phyloP scores from a whole-genome alignment of 2,329 filamentous ascomycete genomes.

The Ophiostoma pallidulum region DNA sequence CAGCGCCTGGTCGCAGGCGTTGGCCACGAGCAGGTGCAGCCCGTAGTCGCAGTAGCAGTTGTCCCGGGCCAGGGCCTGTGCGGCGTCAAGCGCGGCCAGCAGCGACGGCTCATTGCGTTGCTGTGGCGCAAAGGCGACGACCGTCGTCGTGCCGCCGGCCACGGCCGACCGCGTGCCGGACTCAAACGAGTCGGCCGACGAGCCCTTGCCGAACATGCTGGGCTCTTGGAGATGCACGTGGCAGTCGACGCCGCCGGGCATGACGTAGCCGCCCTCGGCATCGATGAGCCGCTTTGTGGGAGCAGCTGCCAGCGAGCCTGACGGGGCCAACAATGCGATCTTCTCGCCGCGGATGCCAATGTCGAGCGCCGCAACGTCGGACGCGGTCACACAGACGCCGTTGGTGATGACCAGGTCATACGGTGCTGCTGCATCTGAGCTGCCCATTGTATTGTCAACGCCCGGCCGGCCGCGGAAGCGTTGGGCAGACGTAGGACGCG shows the following conservation, averaged over 20 bases:
- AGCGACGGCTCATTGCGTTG: slow-evolving; percentile 35
- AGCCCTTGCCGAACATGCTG: slow-evolving; percentile 25
- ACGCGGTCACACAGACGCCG: slow-evolving; percentile 33
- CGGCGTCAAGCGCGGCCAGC: slow-evolving; percentile 35
- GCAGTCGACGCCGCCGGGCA: slow-evolving; percentile 32
- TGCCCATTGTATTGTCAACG: not conserved
- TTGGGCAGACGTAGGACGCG: too few relatives aligned
- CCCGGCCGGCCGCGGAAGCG: not conserved
- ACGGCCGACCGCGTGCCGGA: slow-evolving; percentile 43
- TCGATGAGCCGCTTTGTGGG: slow-evolving; percentile 28
- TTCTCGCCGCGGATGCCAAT: slow-evolving; percentile 34
- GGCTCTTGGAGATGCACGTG: slow-evolving; percentile 33
- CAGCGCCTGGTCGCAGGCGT: slow-evolving; percentile 32
- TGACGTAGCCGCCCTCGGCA: slow-evolving; percentile 34
- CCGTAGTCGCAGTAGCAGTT: slow-evolving; percentile 48
- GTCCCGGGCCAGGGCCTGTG: slow-evolving; percentile 33
- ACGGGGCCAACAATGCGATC: slow-evolving; percentile 31
- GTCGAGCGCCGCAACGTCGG: slow-evolving; percentile 32
- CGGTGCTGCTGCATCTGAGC: slow-evolving; percentile 5
- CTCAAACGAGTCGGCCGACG: slow-evolving; percentile 26
- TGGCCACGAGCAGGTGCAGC: slow-evolving; percentile 42
- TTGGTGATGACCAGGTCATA: slow-evolving; percentile 35
- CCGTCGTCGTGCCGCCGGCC: slow-evolving; percentile 49
- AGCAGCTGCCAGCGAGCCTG: slow-evolving; percentile 24
- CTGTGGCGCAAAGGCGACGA: slow-evolving; percentile 49